These are phyloP conservation scores for Stentor roeselii DNA, from an alignment of 73 alveolate genomes.

Conservation along the genomic window DNA sequence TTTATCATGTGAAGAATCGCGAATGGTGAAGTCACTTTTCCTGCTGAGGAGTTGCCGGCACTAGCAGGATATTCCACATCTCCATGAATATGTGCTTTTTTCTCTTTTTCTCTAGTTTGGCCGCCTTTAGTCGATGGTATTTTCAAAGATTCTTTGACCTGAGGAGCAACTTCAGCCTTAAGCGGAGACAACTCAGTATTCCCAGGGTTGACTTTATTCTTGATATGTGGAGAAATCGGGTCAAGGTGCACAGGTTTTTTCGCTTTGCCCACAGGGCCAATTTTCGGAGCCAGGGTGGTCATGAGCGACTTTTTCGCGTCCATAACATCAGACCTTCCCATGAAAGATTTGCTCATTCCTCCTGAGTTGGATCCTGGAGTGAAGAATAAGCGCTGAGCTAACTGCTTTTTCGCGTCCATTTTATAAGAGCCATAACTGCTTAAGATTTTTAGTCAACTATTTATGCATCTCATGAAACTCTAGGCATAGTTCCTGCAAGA, in stretches of 20 bases:
- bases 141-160: background rate
- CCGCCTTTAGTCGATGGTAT: conserved; percentile 5
- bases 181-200: background rate
- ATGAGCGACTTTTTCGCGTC: background rate
- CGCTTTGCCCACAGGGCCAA: background rate
- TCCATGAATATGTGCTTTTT: conserved; percentile 22
- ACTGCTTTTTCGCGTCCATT: conserved; percentile 28
- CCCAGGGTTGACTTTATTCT: background rate
- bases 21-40: conserved; percentile 48
- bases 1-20: conserved; percentile 51
- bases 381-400: conserved; percentile 19
- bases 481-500: too few relatives aligned
- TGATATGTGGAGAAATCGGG: conserved; percentile 29
- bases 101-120: background rate
- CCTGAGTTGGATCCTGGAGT: conserved; percentile 17
- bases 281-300: conserved; percentile 18
- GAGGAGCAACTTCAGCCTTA: background rate
- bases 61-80: conserved; percentile 20
- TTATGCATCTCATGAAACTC: too few relatives aligned
- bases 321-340: background rate
- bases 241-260: conserved; percentile 10
- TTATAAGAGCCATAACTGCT: conserved; percentile 14
- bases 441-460: too few relatives aligned
- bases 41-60: background rate
- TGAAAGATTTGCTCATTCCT: conserved; percentile 2